phyloP scores from a whole-genome alignment of 1,139 yeast species.

The Candida neerlandica region DNA sequence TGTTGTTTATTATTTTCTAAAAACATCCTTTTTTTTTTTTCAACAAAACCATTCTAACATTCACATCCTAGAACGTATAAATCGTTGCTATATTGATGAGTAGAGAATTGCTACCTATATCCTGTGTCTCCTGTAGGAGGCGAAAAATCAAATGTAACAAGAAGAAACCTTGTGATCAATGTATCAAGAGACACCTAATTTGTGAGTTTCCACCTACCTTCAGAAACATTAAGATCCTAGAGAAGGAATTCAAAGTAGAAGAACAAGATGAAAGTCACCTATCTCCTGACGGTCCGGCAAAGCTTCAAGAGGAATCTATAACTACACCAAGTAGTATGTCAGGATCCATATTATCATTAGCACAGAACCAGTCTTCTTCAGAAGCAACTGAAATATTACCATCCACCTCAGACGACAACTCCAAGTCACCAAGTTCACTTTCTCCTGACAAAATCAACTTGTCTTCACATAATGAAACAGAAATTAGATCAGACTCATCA shows the following conservation, averaged over 20 bases:
- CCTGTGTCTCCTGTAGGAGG: slow-evolving; percentile 46
- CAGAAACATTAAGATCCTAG: slow-evolving; percentile 37
- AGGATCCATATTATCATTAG: background rate
- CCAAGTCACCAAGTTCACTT: background rate
- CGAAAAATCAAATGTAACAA: slow-evolving; percentile 46
- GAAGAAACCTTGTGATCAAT: slow-evolving; percentile 44
- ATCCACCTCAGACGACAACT: background rate
- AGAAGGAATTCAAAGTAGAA: slow-evolving; percentile 20
- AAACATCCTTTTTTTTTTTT: too few relatives aligned
- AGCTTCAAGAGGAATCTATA: background rate
- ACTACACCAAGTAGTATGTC: background rate
- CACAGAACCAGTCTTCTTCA: background rate
- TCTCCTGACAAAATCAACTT: background rate
- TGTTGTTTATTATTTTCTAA: background rate
- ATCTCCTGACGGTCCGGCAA: background rate
- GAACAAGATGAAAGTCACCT: background rate
- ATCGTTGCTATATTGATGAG: background rate
- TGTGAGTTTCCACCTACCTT: slow-evolving; percentile 45
- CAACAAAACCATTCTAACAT: background rate
- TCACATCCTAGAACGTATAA: too few relatives aligned
- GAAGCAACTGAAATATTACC: slow-evolving; percentile 3
- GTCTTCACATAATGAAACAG: background rate
- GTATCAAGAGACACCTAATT: slow-evolving; percentile 30
- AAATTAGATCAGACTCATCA: slow-evolving; percentile 8
- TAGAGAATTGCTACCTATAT: slow-evolving; percentile 38